Evolutionary conservation across 306 rosid genomes (phyloP), one percentile per base, ranked within the genome.

Genomic region (Corylus americana): DNA sequence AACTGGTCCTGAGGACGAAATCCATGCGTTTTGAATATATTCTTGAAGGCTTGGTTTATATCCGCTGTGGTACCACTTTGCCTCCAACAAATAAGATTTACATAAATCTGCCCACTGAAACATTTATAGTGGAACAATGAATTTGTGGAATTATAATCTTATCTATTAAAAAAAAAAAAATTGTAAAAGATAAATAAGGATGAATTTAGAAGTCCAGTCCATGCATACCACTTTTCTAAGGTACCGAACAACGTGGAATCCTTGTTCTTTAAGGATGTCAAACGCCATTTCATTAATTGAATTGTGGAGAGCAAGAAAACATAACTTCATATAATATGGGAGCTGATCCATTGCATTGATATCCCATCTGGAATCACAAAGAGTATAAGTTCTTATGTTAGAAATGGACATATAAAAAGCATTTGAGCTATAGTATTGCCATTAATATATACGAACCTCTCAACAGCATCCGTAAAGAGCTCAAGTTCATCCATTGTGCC

Each of bases 1-100:
- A 31, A 58, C 6, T 5, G 84, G 84, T 16, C 17, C 68, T 37
- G 73, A 12, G 11, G 31, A 4, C 29, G 82, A 63, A 9, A 74
- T 74, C 78, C 83, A 80, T 11, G 69, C 83, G 25, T 80, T 74
- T 13, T 74, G 31, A 2, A 80, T 64, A 17, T 80, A 74, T 51
- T 80, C 79, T 74, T 64, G 0, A 5, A 64, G 42, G 14, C 20
- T 77, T 54, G 75, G 81, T 17, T 10, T 77, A 68, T 77, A 31
- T 35, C 66, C 53, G 0, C 1, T 62, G 5, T 79, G 11, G 11
- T 79, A 73, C 83, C 83, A 79, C 20, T 49, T 62, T 35, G 78
- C 66, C 58, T 79, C 78, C 7, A 61, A 0, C 13, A 49, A 13
- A 63, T 50, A 63, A 73, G 68, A 72, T 73, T 12, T 79, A 57